phyloP scores from a whole-genome alignment of 345 rosid species.

The Barbarea vulgaris region DNA sequence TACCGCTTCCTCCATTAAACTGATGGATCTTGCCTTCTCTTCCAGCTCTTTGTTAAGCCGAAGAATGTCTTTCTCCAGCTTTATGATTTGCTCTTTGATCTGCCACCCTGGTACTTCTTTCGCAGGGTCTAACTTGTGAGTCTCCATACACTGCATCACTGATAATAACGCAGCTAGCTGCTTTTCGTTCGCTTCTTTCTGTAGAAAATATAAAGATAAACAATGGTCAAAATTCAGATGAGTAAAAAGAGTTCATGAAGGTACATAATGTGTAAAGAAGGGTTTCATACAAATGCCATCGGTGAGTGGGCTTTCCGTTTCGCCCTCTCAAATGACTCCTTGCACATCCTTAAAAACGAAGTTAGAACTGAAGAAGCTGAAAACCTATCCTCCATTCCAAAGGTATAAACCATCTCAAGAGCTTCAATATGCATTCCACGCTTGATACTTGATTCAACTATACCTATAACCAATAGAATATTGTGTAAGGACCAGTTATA shows the following conservation, averaged over 20 bases:
- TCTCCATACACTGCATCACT: constrained; percentile 56
- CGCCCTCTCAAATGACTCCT: constrained; percentile 51
- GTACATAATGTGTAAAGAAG: constrained; percentile 4
- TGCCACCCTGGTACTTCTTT: constrained; percentile 59
- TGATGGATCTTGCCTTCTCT: constrained; percentile 45
- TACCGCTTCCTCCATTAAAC: constrained; percentile 48
- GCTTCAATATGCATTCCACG: constrained; percentile 62
- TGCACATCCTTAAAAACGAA: constrained; percentile 52
- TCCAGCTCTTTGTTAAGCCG: constrained; percentile 46
- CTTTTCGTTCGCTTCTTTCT: constrained; percentile 58
- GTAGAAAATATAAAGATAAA: constrained; percentile 27
- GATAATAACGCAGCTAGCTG: constrained; percentile 55
- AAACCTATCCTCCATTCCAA: constrained; percentile 62
- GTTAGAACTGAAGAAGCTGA: constrained; percentile 56
- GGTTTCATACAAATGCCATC: constrained; percentile 42
- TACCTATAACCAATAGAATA: constrained; percentile 45
- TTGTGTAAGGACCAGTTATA: constrained; percentile 6
- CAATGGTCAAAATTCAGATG: constrained; percentile 18
- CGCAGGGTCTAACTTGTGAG: constrained; percentile 52
- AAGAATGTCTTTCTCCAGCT: constrained; percentile 56
- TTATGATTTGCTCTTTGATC: constrained; percentile 50
- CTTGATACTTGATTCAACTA: constrained; percentile 56
- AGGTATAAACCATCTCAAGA: constrained; percentile 55
- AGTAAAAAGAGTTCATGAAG: background rate
- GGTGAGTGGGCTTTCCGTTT: constrained; percentile 48